Base-by-base conservation (phyloP, 306 rosid genomes). In the Benincasa hispida region DNA sequence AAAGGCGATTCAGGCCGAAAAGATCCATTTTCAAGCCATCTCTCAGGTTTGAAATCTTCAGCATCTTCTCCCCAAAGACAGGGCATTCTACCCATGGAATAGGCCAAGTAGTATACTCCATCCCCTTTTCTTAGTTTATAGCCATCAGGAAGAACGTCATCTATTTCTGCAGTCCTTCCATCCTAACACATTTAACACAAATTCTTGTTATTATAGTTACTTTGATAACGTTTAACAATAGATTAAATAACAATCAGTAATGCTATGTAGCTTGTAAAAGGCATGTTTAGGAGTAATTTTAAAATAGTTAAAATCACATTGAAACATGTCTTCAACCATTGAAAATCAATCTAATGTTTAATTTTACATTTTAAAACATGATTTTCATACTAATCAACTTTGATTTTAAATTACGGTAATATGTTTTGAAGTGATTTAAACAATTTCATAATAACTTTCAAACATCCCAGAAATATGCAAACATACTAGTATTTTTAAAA, bases 51-150 rank as follows among this genome's bases (percentile, higher is more conserved):
- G 45, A 90, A 92, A 15, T 88, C 90, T 34, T 78, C 81, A 0
- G 91, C 90, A 65, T 92, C 91, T 37, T 83, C 86, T 1, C 96
- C 96, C 98, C 96, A 90, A 58, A 92, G 82, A 30, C 83, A 81
- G 72, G 87, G 37, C 92, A 90, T 92, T 18, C 98, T 83, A 9
- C 94, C 98, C 95, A 90, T 90, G 30, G 85, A 78, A 78, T 90
- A 89, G 28, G 91, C 80, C 83, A 92, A 35, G 80, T 90, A 90
- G 77, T 73, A 79, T 0, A 92, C 87, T 63, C 81, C 88, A 73
- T 92, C 96, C 0, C 98, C 94, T 79, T 80, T 89, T 77, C 77
- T 83, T 19, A 90, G 14, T 84, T 54, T 90, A 74, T 83, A 35
- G n/a, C 92, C 92, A 83, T 89, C 90, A 5, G 98, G 92, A 79